Evolutionary conservation across 2,329 filamentous ascomycete species (phyloP).

Genomic region (Parastagonospora avenae): DNA sequence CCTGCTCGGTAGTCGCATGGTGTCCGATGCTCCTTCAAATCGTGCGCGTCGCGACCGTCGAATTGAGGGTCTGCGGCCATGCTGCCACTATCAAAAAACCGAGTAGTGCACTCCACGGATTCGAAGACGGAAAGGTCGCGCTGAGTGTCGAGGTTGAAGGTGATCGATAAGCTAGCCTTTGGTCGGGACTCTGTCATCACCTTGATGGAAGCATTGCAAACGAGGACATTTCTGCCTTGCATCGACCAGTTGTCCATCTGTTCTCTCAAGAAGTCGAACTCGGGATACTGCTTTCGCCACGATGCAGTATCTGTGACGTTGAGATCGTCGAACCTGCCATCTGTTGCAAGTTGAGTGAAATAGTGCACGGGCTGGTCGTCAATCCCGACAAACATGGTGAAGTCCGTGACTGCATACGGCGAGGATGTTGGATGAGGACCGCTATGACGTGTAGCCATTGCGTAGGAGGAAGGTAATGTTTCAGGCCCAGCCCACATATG

Average conservation of each 20-base stretch:
- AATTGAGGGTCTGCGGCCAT: conserved; percentile 28
- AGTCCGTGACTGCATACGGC: conserved; percentile 36
- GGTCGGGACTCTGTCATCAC: conserved; percentile 47
- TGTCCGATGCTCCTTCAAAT: conserved; percentile 27
- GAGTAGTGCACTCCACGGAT: conserved; percentile 38
- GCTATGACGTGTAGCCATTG: conserved; percentile 11
- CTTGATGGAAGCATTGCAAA: conserved; percentile 50
- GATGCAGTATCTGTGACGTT: conserved; percentile 37
- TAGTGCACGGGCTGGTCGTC: conserved; percentile 43
- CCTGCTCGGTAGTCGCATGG: conserved; percentile 25
- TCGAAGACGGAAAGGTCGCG: conserved; percentile 37
- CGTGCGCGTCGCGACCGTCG: conserved; percentile 22
- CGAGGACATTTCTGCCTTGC: conserved; percentile 42
- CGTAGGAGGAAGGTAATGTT: conserved; percentile 19
- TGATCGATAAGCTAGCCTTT: conserved; percentile 38
- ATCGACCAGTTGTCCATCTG: conserved; percentile 25
- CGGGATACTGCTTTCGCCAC: conserved; percentile 42
- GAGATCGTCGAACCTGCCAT: conserved; percentile 36
- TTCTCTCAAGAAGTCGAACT: conserved; percentile 32
- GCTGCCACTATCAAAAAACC: conserved; percentile 40
- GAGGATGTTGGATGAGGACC: conserved; percentile 12
- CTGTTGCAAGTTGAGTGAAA: conserved; percentile 44
- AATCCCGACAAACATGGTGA: conserved; percentile 50
- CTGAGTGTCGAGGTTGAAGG: conserved; percentile 41
- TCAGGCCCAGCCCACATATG: conserved; percentile 22